Evolutionary conservation across 805 yeast genomes (phyloP).

Genomic region (Kazachstania viticola): DNA sequence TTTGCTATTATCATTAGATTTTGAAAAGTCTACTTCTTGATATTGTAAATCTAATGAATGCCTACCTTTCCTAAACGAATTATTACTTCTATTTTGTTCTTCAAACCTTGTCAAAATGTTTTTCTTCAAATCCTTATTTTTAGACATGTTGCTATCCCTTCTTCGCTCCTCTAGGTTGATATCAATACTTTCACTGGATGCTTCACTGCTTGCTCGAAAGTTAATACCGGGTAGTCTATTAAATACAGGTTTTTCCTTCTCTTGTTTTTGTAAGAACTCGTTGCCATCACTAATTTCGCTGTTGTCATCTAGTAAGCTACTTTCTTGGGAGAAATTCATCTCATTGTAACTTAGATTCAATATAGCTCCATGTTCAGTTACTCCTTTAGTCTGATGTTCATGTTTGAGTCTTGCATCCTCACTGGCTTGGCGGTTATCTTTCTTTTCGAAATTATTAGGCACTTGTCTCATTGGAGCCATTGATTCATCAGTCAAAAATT

Average conservation of each 20-base stretch:
- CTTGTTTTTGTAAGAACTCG: too few species aligned
- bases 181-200: conserved; percentile 22
- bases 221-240: too few species aligned
- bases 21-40: conserved; percentile 14
- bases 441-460: too few species aligned
- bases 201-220: conserved; percentile 9
- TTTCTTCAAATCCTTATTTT: background rate
- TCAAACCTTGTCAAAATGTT: background rate
- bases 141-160: background rate
- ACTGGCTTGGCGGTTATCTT: too few species aligned
- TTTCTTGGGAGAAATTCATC: conserved; percentile 11
- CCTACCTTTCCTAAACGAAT: conserved; percentile 2
- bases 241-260: too few species aligned
- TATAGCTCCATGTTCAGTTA: too few species aligned
- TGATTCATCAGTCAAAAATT: too few species aligned
- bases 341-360: conserved; percentile 13
- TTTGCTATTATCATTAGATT: conserved; percentile 1
- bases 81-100: background rate
- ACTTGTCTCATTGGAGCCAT: too few species aligned
- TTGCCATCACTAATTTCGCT: background rate
- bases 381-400: too few species aligned
- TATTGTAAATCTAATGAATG: conserved; percentile 20
- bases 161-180: conserved; percentile 12
- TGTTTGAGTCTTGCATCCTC: too few species aligned
- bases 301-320: conserved; percentile 1